A percentile compares a stretch with the other conserved stretches of the same genome.
Evolutionary conservation across 2,329 filamentous ascomycete species (phyloP).

Genomic region (Fusarium subglutinans): DNA sequence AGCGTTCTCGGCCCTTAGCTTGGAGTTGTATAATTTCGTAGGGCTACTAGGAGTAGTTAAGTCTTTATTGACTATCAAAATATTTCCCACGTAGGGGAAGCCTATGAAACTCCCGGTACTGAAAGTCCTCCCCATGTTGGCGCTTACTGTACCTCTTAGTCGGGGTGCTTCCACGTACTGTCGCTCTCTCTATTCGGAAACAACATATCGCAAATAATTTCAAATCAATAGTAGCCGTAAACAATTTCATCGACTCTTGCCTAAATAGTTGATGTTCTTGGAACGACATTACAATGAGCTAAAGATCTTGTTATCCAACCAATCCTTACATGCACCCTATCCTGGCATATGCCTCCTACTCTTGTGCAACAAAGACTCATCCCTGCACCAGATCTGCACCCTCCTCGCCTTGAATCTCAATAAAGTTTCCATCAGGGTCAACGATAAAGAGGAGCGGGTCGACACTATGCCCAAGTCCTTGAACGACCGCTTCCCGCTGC

Average conservation of each 20-base stretch:
- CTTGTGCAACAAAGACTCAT: background rate
- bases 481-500: background rate
- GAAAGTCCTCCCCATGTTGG: background rate
- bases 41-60: background rate
- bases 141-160: background rate
- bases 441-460: background rate
- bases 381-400: background rate
- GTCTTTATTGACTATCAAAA: background rate
- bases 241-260: rapidly evolving
- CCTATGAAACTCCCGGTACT: background rate
- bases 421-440: constrained; percentile 12
- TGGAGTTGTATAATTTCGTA: background rate
- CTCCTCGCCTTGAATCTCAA: constrained; percentile 7
- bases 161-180: background rate
- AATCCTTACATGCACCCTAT: no score
- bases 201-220: background rate
- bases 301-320: background rate
- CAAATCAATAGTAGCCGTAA: background rate
- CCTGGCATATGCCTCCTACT: no score
- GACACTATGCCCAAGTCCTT: background rate
- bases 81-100: background rate
- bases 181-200: background rate
- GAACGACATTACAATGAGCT: rapidly evolving
- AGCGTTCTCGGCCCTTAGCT: background rate
- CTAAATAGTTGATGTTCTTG: rapidly evolving